Percentiles rank a stretch among this genome's conserved stretches.
phyloP scores from a whole-genome alignment of 495 filamentous ascomycete species.

The Penicillium pancosmium region DNA sequence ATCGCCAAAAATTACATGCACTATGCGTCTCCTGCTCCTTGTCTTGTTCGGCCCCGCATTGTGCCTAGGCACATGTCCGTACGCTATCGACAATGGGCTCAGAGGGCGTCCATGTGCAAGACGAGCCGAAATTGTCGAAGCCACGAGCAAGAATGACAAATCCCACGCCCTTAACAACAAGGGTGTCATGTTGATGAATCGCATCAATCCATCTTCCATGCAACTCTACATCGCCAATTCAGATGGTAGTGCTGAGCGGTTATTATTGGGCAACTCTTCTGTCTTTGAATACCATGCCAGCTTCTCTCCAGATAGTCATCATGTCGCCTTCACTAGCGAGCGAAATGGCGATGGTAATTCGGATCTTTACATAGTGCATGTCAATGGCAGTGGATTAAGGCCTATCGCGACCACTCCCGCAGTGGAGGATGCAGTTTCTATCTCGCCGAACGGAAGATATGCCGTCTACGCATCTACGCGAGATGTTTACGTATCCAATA shows the following conservation, averaged over 20 bases:
- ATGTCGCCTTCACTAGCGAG: constrained; percentile 26
- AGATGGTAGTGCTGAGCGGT: constrained; percentile 28
- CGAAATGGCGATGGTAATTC: constrained; percentile 20
- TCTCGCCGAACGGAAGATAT: constrained; percentile 14
- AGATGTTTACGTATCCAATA: constrained; percentile 17
- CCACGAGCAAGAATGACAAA: background rate
- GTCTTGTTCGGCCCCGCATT: background rate
- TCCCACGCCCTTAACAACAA: constrained; percentile 9
- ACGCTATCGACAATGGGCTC: background rate
- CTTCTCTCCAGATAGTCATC: constrained; percentile 27
- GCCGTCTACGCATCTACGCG: constrained; percentile 17
- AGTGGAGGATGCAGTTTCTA: constrained; percentile 17
- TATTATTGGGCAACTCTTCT: constrained; percentile 26
- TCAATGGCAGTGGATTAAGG: constrained; percentile 20
- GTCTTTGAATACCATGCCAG: constrained; percentile 35
- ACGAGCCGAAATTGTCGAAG: background rate
- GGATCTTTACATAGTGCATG: constrained; percentile 19
- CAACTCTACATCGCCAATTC: constrained; percentile 31
- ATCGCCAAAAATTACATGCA: background rate
- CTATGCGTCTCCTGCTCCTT: background rate
- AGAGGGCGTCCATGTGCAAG: background rate
- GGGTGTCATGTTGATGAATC: constrained; percentile 29
- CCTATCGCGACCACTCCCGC: constrained; percentile 12
- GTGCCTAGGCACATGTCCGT: background rate
- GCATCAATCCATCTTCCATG: constrained; percentile 30